Base-by-base conservation (phyloP, 768 basidiomycete genomes). In the Tulasnella sp. region DNA sequence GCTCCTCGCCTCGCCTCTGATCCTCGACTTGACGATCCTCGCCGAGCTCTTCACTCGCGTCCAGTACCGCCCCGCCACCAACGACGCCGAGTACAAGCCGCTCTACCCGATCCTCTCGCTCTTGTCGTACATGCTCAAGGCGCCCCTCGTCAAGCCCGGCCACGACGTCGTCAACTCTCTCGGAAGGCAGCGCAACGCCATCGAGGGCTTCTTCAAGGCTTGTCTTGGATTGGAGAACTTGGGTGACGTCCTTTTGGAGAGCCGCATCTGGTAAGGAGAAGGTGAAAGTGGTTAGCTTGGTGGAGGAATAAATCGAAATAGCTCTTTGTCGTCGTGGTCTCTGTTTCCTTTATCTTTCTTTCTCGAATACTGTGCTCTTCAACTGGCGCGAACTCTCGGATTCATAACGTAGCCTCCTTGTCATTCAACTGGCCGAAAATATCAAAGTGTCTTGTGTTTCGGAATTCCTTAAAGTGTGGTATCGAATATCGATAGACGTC, bases 101-200 rank as follows among this genome's bases (percentile, higher is more conserved):
- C 88, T 99, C 28, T 95, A 99, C 90, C 90, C 94, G 3, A 94
- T 99, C 80, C 89, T 99, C 78, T 97, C 96, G 58, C 90, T 98
- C 82, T 90, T 98, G 79, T 94, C 93, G 64, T 98, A 97, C 90
- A 97, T 98, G 96, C 92, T 97, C 88, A 98, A 98, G 90, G 96
- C 96, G 0, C 96, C 96, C n/a, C 91, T 97, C 84, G 96, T 97
- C 87, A 97, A 97, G 89, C 95, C 94, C 83, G 94, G 92, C 80
- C 83, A 81, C 90, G 84, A 80, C 83, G 96, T 98, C 83, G 93
- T 99, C 87, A 99, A 99, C 91, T 94, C 93, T 83, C 90, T 98
- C 82, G 93, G 93, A 87, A 92, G 97, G 85, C 97, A 99, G 89
- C 92, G 97, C 85, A 95, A 96, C 81, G 97, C 95, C 12, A 91